Evolutionary conservation across 768 basidiomycete genomes (phyloP), one percentile per base, ranked within the genome.

Genomic region (Agrocybe pediades): DNA sequence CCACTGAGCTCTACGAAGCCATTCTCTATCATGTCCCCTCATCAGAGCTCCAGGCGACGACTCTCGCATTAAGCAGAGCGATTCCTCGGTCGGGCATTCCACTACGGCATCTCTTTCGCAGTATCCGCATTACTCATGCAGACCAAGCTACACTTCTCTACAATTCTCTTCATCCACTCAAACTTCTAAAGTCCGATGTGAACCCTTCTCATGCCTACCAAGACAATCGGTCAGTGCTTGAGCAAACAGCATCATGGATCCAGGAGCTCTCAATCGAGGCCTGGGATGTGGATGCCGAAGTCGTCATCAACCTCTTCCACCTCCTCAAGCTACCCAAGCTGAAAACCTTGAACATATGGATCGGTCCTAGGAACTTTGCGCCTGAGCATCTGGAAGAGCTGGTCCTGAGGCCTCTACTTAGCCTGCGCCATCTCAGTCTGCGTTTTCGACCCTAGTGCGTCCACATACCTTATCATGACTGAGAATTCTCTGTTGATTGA

Each of bases 381-480:
- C 93, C 93, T 2, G 92, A 95, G 58, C 89, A 93, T 68, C 66
- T 95, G 46, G 85, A 87, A 56, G 86, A 87, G 46, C 75, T 94
- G 44, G 69, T 79, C 43, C 65, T 74, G 51, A 68, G 73, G 24
- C 82, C 85, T 4, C 71, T 80, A 48, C 62, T 67, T 11, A 62
- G 57, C 0, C 60, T 96, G 57, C 58, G 68, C 30, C 74, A 74
- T 57, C 71, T 95, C 15, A 79, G 83, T 3, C 64, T 96, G 48
- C 73, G 88, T 55, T 95, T 96, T 70, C 79, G 87, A 51, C 93
- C 94, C 3, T 95, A 95, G 87, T 90, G 65, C 71, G 88, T 70
- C 13, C n/a, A 47, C 26, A 20, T 53, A 29, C 3, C 20, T 16
- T 40, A 39, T 41, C 24, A 48, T 25, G 49, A 53, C 47, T 51